These are phyloP conservation scores for Artemisia princeps DNA, from an alignment of 140 eudicot genomes.

Conservation along the genomic window DNA sequence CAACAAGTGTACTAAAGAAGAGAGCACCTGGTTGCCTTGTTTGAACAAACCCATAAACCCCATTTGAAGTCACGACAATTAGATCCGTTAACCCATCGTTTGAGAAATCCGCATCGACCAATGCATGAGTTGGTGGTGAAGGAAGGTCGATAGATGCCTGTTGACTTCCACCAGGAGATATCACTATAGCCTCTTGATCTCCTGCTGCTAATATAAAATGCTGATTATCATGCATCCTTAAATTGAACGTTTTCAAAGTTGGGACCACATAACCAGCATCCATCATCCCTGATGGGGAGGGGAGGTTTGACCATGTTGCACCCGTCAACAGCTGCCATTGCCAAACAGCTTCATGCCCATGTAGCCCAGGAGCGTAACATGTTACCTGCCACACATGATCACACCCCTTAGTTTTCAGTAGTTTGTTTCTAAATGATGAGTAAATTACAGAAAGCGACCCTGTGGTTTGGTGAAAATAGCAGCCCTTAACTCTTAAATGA, in stretches of 20 bases:
- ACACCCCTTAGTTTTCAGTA: slow-evolving; percentile 18
- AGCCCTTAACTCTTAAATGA: too few species aligned
- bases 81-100: slow-evolving; percentile 87
- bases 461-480: too few species aligned
- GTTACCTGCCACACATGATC: slow-evolving; percentile 54
- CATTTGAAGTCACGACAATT: slow-evolving; percentile 72
- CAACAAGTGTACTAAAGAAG: slow-evolving; percentile 90
- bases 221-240: slow-evolving; percentile 69
- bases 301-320: slow-evolving; percentile 97
- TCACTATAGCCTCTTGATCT: slow-evolving; percentile 73
- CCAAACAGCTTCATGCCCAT: slow-evolving; percentile 89
- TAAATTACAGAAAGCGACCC: too few species aligned
- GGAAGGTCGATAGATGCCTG: slow-evolving; percentile 65
- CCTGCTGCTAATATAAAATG: slow-evolving; percentile 78
- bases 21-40: slow-evolving; percentile 98
- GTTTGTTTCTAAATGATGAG: neutral
- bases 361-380: slow-evolving; percentile 76
- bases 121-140: slow-evolving; percentile 80
- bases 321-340: slow-evolving; percentile 93
- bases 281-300: slow-evolving; percentile 83
- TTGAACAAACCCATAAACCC: slow-evolving; percentile 94
- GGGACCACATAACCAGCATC: slow-evolving; percentile 77
- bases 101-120: slow-evolving; percentile 75
- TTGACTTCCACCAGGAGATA: slow-evolving; percentile 76
- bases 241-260: slow-evolving; percentile 56